Percentiles rank a stretch among this genome's conserved stretches.
phyloP scores from a whole-genome alignment of 805 yeast species.

The Candida khao-thaluensis region DNA sequence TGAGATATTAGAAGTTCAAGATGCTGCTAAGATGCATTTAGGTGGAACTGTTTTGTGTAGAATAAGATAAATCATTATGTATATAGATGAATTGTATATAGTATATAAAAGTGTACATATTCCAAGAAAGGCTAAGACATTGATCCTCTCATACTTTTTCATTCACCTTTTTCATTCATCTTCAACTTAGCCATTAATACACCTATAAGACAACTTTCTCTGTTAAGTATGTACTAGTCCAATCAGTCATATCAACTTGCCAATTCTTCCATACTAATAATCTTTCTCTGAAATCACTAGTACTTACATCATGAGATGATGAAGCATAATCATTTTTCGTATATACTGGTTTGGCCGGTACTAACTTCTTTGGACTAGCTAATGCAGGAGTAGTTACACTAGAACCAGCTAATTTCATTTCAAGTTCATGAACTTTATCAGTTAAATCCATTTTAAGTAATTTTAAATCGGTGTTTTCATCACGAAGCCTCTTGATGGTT shows the following conservation, averaged over 20 bases:
- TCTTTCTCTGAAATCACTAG: slow-evolving; percentile 55
- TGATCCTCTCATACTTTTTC: too few relatives aligned
- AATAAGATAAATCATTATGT: slow-evolving; percentile 41
- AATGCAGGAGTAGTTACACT: neutral
- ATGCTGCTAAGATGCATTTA: slow-evolving; percentile 72
- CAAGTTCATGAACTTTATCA: slow-evolving; percentile 32
- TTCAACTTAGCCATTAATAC: too few relatives aligned
- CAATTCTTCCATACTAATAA: slow-evolving; percentile 76
- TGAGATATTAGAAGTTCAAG: slow-evolving; percentile 72
- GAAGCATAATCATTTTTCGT: slow-evolving; percentile 33
- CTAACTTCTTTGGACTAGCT: slow-evolving; percentile 12
- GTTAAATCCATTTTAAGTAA: slow-evolving; percentile 37
- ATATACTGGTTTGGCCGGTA: slow-evolving; percentile 30
- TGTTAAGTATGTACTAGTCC: slow-evolving; percentile 68
- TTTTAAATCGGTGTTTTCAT: slow-evolving; percentile 43
- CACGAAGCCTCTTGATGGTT: slow-evolving; percentile 37
- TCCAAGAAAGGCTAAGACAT: too few relatives aligned
- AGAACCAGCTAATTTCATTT: slow-evolving; percentile 15
- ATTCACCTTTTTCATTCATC: too few relatives aligned
- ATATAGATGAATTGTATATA: slow-evolving; percentile 10
- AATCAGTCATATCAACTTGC: slow-evolving; percentile 81
- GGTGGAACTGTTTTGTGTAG: slow-evolving; percentile 84
- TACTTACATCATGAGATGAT: slow-evolving; percentile 23
- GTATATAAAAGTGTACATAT: slow-evolving; percentile 8
- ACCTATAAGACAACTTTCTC: slow-evolving; percentile 29